These are phyloP conservation scores for Arabidopsis suecica DNA, from an alignment of 345 rosid species.

Conservation along the genomic window DNA sequence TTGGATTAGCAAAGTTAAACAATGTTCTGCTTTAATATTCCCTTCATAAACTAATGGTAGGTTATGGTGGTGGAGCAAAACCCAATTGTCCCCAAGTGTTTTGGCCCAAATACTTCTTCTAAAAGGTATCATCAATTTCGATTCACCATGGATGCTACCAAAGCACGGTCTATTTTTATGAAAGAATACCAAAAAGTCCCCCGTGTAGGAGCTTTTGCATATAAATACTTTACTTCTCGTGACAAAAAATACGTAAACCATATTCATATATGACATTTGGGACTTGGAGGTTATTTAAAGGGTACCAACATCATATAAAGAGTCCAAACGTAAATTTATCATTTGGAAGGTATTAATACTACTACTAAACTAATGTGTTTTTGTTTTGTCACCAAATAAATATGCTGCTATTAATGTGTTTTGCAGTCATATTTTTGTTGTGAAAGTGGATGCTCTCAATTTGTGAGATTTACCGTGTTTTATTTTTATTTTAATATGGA, in stretches of 20 bases:
- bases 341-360: background rate
- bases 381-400: background rate
- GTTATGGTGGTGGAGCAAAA: slow-evolving; percentile 25
- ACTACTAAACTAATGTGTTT: background rate
- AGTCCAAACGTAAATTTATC: background rate
- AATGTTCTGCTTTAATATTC: background rate
- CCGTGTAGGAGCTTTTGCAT: slow-evolving; percentile 43
- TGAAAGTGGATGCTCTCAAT: background rate
- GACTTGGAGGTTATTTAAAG: background rate
- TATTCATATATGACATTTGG: background rate
- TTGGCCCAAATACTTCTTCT: slow-evolving; percentile 2
- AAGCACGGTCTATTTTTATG: slow-evolving; percentile 30
- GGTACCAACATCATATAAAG: background rate
- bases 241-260: slow-evolving; percentile 38
- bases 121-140: slow-evolving; percentile 29
- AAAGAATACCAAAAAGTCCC: slow-evolving; percentile 38
- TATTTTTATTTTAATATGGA: too few species aligned
- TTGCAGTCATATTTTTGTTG: background rate
- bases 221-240: slow-evolving; percentile 38
- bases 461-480: background rate
- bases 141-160: slow-evolving; percentile 33
- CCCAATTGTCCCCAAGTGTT: slow-evolving; percentile 3
- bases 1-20: background rate
- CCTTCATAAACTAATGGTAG: slow-evolving; percentile 16
- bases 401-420: too few species aligned